Conservation (phyloP, 129 eudicot species). For the Escallonia rubra region DNA sequence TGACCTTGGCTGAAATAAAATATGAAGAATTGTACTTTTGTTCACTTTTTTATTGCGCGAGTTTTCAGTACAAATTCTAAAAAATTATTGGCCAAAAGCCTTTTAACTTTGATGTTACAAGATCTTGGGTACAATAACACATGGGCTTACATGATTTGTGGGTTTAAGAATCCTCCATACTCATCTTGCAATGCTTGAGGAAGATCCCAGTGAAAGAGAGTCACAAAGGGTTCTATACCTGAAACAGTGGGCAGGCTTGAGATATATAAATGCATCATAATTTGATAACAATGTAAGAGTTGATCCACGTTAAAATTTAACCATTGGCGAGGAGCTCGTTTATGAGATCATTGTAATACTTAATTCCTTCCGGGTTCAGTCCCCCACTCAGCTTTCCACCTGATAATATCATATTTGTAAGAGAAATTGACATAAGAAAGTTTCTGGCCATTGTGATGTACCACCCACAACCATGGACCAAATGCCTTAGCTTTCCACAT, state of each 20-base stretch:
- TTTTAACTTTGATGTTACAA: too few species aligned
- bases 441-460: too few species aligned
- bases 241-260: neutral
- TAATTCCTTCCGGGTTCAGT: neutral
- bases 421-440: too few species aligned
- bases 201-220: slow-evolving; percentile 91
- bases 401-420: neutral
- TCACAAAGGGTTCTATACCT: slow-evolving; percentile 92
- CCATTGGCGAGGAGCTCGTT: slow-evolving; percentile 5
- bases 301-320: neutral
- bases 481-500: too few species aligned
- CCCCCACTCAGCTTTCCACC: slow-evolving; percentile 7
- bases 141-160: slow-evolving; percentile 53
- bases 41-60: too few species aligned
- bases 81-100: too few species aligned
- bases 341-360: slow-evolving; percentile 1
- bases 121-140: too few species aligned
- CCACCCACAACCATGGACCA: too few species aligned
- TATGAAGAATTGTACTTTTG: too few species aligned
- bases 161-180: slow-evolving; percentile 75
- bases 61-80: too few species aligned
- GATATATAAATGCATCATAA: neutral
- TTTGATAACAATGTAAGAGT: neutral
- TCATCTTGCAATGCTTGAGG: slow-evolving; percentile 77
- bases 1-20: too few species aligned